Evolutionary conservation across 805 yeast genomes (phyloP).

Genomic region (Wickerhamiella kazuoi): DNA sequence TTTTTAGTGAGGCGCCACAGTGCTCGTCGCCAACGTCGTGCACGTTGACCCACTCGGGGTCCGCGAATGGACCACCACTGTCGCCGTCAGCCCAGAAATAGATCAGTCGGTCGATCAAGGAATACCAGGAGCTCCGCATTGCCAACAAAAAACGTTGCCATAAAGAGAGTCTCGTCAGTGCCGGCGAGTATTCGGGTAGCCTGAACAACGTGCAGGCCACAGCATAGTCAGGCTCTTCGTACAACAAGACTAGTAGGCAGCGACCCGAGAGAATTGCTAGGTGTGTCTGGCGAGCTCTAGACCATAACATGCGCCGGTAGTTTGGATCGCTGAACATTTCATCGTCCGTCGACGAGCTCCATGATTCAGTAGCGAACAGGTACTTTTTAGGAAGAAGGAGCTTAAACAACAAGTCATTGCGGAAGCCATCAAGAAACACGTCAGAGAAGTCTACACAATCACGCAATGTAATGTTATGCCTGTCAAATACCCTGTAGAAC

Average conservation of each 20-base stretch:
- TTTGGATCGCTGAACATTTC: background rate
- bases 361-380: background rate
- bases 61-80: background rate
- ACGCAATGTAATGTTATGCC: background rate
- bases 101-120: background rate
- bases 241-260: background rate
- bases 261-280: background rate
- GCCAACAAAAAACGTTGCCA: background rate
- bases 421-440: background rate
- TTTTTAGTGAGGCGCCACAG: background rate
- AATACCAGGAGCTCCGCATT: background rate
- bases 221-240: background rate
- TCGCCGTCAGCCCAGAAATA: background rate
- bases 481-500: background rate
- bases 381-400: background rate
- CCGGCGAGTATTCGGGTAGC: background rate
- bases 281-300: background rate
- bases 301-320: background rate
- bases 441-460: background rate
- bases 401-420: background rate
- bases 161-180: background rate
- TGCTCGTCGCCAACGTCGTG: too few species aligned
- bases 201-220: background rate
- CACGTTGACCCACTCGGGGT: background rate
- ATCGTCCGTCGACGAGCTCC: background rate